Conservation (phyloP, 1,284 basidiomycete genomes). For the Ganoderma sinense region DNA sequence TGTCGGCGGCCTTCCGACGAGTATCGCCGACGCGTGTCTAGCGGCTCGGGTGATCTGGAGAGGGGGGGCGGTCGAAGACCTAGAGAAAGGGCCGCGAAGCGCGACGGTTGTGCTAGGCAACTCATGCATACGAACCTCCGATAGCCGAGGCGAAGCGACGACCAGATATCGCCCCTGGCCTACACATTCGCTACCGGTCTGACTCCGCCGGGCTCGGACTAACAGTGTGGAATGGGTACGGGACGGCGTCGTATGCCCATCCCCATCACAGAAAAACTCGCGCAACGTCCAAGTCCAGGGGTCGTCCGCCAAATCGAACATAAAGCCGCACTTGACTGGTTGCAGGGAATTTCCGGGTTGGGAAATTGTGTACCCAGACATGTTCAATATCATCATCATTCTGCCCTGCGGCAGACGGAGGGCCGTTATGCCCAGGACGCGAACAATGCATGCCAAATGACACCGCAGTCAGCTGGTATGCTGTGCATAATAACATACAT, state of each 20-base stretch:
- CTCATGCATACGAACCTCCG: not conserved
- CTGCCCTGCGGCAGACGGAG: not conserved
- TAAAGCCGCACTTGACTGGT: not conserved
- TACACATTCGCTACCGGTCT: not conserved
- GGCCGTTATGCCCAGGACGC: not conserved
- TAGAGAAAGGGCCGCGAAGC: not conserved
- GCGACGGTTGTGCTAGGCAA: not conserved
- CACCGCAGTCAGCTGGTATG: not conserved
- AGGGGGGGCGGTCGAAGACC: not conserved
- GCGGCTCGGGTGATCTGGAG: not conserved
- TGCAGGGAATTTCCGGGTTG: not conserved
- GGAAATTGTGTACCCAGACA: not conserved
- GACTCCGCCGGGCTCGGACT: not conserved
- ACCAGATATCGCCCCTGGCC: not conserved
- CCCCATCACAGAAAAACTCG: not conserved
- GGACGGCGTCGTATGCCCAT: not conserved
- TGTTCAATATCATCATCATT: not conserved
- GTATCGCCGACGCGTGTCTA: not conserved
- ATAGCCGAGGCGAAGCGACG: not conserved
- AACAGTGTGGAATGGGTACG: not conserved
- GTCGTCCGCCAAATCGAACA: not conserved
- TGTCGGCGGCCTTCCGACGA: not conserved
- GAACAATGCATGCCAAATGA: not conserved
- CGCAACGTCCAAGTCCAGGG: not conserved
- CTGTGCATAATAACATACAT: not conserved